Base-by-base conservation (phyloP, 371 early-diverging fungal genomes). In the Catenaria anguillulae region DNA sequence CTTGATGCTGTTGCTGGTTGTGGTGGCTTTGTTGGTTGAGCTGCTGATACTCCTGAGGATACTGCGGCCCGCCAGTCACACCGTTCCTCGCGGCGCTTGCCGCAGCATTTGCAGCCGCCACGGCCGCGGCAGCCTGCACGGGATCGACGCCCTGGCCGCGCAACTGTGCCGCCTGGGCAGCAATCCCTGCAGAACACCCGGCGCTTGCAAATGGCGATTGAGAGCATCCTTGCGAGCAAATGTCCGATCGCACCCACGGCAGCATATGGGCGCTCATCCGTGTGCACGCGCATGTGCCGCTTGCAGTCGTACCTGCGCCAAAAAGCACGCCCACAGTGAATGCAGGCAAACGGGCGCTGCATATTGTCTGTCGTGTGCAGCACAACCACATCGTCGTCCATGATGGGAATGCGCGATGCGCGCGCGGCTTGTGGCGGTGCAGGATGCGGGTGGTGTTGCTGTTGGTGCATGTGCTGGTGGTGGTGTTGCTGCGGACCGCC, bases 221-320 rank as follows among this genome's bases (percentile, higher is more conserved):
- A 43, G 45, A 12, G 45, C 45, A 23, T 43, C 29, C 52, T 50
- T 31, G 52, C 52, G 52, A 26, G 29, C 29, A 29, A 50, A 50
- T 12, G 31, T 50, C 12, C 17, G 29, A 15, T 12, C 26, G 31
- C 84, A 83, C 46, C 75, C 75, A 24, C 73, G 62, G 56, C 84
- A 84, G 10, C 43, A 68, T 78, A 83, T 0, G 83, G 83, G 40
- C 81, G 82, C 42, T 76, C 79, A 0, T 82, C 82, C 4, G 83
- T 81, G 55, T 84, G 85, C 23, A 81, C 80, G 21, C 83, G 77
- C 43, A 75, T 79, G 63, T 83, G 85, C 12, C 85, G 79, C 56
- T 81, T 78, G 26, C 81, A 67, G 69, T 85, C 45, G 21, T 43
- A 29, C 29, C 29, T 10, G 12, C 52, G 26, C 52, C 52, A 29